Conservation (phyloP, 371 early-diverging fungal genomes). For the Sporodiniella umbellata region DNA sequence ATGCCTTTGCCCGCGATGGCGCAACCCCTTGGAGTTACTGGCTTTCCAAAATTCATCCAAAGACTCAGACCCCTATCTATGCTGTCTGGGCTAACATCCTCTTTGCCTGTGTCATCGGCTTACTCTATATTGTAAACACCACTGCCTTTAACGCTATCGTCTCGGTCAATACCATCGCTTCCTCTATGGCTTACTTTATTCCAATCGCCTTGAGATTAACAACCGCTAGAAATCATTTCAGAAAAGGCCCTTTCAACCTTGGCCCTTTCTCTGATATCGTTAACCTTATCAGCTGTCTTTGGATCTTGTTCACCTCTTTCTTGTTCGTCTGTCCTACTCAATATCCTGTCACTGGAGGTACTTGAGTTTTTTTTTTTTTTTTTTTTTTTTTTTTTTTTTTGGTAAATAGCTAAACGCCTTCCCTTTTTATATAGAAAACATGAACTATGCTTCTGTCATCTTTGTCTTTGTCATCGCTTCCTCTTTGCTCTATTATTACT, state of each 20-base stretch:
- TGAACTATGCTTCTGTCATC: conserved; percentile 47
- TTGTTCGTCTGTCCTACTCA: conserved; percentile 60
- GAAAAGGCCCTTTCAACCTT: conserved; percentile 53
- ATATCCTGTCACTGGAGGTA: conserved; percentile 51
- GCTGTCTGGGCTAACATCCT: conserved; percentile 38
- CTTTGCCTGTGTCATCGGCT: conserved; percentile 38
- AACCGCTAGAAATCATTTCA: conserved; percentile 50
- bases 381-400: too few species aligned
- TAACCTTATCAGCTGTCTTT: conserved; percentile 45
- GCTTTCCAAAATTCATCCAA: conserved; percentile 31
- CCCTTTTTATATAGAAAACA: conserved; percentile 15
- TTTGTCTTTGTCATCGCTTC: conserved; percentile 29
- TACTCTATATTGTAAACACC: conserved; percentile 47
- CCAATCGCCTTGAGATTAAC: conserved; percentile 62
- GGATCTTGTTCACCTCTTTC: conserved; percentile 58
- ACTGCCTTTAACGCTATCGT: conserved; percentile 66
- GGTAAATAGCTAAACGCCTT: too few species aligned
- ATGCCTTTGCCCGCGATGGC: conserved; percentile 72
- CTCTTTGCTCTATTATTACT: conserved; percentile 39
- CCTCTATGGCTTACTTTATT: conserved; percentile 68
- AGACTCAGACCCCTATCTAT: conserved; percentile 29
- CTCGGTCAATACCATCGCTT: conserved; percentile 71
- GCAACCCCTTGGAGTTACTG: conserved; percentile 59
- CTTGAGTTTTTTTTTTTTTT: too few species aligned
- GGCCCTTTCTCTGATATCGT: conserved; percentile 49